phyloP scores from a whole-genome alignment of 176 grass and related monocot species.

The Raddia guianensis region DNA sequence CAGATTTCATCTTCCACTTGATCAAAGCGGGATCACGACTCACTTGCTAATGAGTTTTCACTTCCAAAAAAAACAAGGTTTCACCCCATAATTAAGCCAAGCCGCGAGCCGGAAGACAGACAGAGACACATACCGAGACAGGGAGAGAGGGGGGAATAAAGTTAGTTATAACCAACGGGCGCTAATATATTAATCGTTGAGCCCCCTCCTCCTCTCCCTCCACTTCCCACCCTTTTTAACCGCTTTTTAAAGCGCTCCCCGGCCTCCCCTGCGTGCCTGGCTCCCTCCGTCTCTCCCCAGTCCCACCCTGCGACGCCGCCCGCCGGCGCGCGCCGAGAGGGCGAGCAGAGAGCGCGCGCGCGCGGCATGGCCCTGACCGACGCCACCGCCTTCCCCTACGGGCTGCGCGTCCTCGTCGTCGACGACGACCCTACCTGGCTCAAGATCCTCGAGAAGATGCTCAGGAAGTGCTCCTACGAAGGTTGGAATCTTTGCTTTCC shows the following conservation, averaged over 20 bases:
- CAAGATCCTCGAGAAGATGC: conserved; percentile 99
- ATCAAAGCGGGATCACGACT: conserved; percentile 34
- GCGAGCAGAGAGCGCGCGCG: conserved; percentile 16
- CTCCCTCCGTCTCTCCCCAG: conserved; percentile 30
- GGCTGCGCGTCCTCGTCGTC: conserved; percentile 94
- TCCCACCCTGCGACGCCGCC: neutral
- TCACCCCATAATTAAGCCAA: neutral
- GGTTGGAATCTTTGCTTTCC: conserved; percentile 65
- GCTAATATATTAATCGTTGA: conserved; percentile 53
- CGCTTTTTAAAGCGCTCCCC: conserved; percentile 46
- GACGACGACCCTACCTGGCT: conserved; percentile 98
- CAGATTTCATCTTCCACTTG: conserved; percentile 32
- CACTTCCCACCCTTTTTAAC: conserved; percentile 55
- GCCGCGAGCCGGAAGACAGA: neutral
- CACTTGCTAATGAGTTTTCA: conserved; percentile 24
- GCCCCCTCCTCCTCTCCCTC: conserved; percentile 37
- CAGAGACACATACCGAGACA: conserved; percentile 1
- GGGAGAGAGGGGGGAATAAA: conserved; percentile 35
- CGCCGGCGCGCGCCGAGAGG: conserved; percentile 14
- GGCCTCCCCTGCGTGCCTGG: conserved; percentile 29
- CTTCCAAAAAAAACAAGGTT: conserved; percentile 25
- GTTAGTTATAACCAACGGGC: conserved; percentile 58
- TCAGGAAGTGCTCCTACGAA: conserved; percentile 97
- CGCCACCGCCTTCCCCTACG: conserved; percentile 77
- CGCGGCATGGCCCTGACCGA: conserved; percentile 48